Evolutionary conservation across 106 monocot species (phyloP), one percentile per base, ranked within the genome.

Genomic region (Allium sativum): DNA sequence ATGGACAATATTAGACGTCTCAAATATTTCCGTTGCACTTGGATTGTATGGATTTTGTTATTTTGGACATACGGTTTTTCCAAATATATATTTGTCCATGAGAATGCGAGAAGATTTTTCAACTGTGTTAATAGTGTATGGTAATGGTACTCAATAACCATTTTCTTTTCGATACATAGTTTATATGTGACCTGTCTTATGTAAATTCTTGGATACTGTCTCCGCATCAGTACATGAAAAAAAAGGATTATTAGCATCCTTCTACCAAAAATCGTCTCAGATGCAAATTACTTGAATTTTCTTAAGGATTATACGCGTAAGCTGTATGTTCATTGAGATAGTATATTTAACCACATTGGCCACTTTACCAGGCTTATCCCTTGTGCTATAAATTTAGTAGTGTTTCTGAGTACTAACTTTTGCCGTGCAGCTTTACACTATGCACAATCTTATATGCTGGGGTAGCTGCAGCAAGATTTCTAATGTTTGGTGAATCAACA

Each of bases 31-130:
- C 0, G 82, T 82, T 65, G 78, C 82, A 9, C 63, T 87, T 45
- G 87, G 82, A 3, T 19, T 82, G 44, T 79, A 81, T 54, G 79
- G 87, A 8, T 82, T 79, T 61, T 79, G 87, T 65, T 87, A 73
- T 44, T 79, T 82, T 2, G 82, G 87, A n/a, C 87, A 87, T 63
- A 76, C 87, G 4, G 78, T 82, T 56, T 82, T 87, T 18, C 87
- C 87, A 7, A 87, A 82, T 53, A 79, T 82, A 14, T 87, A 82
- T 62, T 79, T 82, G 18, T 87, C 87, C 12, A 87, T 87, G 87
- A 70, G 61, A 59, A 56, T 50, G 7, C 70, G 20, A 11, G 42
- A 61, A 6, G 21, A 79, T 12, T 87, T 87, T 61, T 69, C 82
- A 0, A 20, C 13, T 0, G 86, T 87, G 17, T 44, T 82, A 12